Evolutionary conservation across 2,329 filamentous ascomycete genomes (phyloP).

Genomic region (Alternaria sp.): DNA sequence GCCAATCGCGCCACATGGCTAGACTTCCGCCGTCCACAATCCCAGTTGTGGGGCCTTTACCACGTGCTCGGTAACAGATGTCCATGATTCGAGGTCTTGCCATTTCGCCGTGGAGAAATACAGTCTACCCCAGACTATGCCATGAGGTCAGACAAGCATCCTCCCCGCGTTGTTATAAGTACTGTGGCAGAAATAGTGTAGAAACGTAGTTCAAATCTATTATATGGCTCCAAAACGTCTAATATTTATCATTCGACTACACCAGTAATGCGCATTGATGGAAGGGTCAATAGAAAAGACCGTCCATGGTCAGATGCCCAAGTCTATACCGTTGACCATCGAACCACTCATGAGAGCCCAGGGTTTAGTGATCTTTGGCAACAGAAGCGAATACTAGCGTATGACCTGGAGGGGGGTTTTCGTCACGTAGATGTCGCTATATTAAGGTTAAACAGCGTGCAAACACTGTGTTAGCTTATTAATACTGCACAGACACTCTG

Average conservation of each 20-base stretch:
- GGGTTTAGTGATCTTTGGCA: neutral
- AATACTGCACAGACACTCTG: too few species aligned
- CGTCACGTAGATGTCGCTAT: too few species aligned
- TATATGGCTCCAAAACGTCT: neutral
- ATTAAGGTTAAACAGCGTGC: too few species aligned
- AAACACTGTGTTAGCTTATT: too few species aligned
- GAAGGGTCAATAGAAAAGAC: neutral
- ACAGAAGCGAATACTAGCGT: neutral
- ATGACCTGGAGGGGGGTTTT: too few species aligned
- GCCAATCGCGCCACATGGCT: neutral
- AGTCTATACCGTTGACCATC: neutral
- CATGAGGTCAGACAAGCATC: neutral
- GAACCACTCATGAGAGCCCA: neutral
- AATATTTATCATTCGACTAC: neutral
- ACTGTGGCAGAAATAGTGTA: neutral
- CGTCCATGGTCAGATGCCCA: neutral
- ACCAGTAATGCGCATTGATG: neutral
- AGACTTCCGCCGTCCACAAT: too few species aligned
- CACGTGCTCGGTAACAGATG: neutral
- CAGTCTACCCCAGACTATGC: neutral
- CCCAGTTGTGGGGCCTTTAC: neutral
- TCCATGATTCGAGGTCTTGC: neutral
- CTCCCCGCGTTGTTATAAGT: neutral
- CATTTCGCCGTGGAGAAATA: slow-evolving; percentile 1
- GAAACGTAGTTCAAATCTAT: neutral